Evolutionary conservation across 306 rosid genomes (phyloP).

Genomic region (Psophocarpus tetragonolobus): DNA sequence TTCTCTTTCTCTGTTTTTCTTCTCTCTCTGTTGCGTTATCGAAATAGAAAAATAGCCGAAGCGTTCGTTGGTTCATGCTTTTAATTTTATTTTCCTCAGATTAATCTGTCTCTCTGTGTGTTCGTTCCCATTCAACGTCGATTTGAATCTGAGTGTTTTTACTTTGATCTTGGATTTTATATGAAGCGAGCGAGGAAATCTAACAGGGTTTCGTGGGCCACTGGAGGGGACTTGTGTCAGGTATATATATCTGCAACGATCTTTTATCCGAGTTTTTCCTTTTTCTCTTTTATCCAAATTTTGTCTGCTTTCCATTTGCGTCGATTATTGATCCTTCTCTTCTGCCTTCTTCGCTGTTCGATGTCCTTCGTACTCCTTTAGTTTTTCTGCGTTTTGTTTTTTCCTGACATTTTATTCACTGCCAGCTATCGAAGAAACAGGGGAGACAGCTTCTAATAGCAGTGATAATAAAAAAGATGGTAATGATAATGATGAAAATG

Average conservation of each 20-base stretch:
- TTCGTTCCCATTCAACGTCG: neutral
- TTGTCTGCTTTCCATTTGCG: neutral
- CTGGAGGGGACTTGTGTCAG: conserved; percentile 73
- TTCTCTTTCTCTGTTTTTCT: neutral
- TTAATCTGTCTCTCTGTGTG: neutral
- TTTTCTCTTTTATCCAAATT: neutral
- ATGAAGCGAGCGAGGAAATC: conserved; percentile 79
- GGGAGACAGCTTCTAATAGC: neutral
- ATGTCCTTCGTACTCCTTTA: neutral
- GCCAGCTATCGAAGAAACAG: conserved; percentile 17
- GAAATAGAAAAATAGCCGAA: neutral
- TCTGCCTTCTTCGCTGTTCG: neutral
- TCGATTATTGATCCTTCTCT: neutral
- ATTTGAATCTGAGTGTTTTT: conserved; percentile 12
- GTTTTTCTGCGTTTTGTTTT: neutral
- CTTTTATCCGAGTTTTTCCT: conserved; percentile 30
- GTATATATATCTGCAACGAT: conserved; percentile 56
- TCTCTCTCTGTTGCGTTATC: neutral
- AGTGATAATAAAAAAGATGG: neutral
- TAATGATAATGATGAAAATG: neutral
- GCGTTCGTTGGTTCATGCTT: neutral
- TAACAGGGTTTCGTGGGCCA: conserved; percentile 76
- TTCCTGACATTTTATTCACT: conserved; percentile 19
- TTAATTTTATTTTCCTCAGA: neutral
- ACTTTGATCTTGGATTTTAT: conserved; percentile 1